Evolutionary conservation across 1,284 basidiomycete species (phyloP), one percentile per base, ranked within the genome.

Genomic region (Austroboletus novae-zelandiae): DNA sequence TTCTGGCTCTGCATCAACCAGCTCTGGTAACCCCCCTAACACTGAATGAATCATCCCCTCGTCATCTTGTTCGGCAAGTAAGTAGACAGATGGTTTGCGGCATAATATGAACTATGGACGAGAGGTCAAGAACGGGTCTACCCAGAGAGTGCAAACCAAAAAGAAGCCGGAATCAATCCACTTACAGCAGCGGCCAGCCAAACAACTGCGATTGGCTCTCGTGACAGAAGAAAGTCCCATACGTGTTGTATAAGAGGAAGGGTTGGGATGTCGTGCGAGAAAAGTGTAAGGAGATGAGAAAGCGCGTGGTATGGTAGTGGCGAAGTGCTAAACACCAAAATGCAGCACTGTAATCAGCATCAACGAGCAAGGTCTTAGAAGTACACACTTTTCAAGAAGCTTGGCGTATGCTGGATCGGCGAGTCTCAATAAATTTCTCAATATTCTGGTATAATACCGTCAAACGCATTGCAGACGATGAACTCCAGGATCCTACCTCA

Each of bases 201-300:
- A 2, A 96, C 86, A 1, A 84, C 77, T 2, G 78, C 75, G 32
- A 91, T 81, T 4, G 94, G 94, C 14, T 92, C 92, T 37, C 92
- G 78, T 49, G 83, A 81, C 5, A 97, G 72, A 7, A 97, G 71
- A 64, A 86, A 97, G 70, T 96, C 94, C 65, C 96, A 93, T 41
- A 94, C 80, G 53, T 92, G 84, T 67, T 94, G 92, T 30, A 93
- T 88, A 20, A 94, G 80, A 3, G 84, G 78, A 20, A 95, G 76
- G 1, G 87, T 89, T 9, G 92, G 90, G 50, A 92, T 78, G 61
- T 96, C 93, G 67, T 98, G 94, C 6, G 94, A 86, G 69, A 97
- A 91, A 29, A 97, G 77, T 0, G 94, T 96, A 35, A 98, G 74
- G 35, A 97, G 80, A 73, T 94, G 93, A 11, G 93, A 91, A 9